Conservation (phyloP, 1,284 basidiomycete species). For the Anthracocystis panici-leucophaei region DNA sequence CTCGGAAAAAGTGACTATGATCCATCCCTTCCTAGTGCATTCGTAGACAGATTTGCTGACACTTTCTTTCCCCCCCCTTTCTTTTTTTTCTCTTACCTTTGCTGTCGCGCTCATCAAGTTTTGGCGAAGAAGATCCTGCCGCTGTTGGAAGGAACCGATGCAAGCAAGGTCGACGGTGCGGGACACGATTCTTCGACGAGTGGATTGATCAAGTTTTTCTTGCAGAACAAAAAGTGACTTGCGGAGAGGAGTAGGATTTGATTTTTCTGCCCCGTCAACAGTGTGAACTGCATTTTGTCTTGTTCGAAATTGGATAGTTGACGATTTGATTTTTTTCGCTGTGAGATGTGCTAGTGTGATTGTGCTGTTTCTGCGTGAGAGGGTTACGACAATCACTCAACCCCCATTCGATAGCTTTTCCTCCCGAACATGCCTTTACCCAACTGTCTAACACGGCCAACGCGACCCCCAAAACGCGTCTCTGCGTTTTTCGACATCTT, state of each 20-base stretch:
- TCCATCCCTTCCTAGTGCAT: neutral
- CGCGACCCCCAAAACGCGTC: too few species aligned
- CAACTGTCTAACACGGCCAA: neutral
- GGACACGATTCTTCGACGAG: constrained; percentile 83
- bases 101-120: neutral
- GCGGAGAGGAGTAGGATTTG: constrained; percentile 15
- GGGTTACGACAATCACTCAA: too few species aligned
- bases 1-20: constrained; percentile 81
- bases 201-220: constrained; percentile 63
- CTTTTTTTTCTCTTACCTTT: neutral
- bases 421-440: neutral
- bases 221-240: constrained; percentile 56
- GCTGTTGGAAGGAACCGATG: constrained; percentile 81
- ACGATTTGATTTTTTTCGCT: too few species aligned
- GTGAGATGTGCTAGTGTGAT: too few species aligned
- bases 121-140: constrained; percentile 94
- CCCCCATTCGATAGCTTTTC: neutral
- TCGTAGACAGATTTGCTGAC: neutral
- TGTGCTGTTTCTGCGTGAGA: too few species aligned
- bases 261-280: neutral
- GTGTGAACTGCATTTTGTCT: too few species aligned
- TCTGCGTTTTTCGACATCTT: constrained; percentile 4
- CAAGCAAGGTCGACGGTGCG: constrained; percentile 75
- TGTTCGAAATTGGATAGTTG: too few species aligned
- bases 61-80: neutral